Evolutionary conservation across 2,329 filamentous ascomycete species (phyloP), one percentile per base, ranked within the genome.

Genomic region (Sphaerostilbella broomeana): DNA sequence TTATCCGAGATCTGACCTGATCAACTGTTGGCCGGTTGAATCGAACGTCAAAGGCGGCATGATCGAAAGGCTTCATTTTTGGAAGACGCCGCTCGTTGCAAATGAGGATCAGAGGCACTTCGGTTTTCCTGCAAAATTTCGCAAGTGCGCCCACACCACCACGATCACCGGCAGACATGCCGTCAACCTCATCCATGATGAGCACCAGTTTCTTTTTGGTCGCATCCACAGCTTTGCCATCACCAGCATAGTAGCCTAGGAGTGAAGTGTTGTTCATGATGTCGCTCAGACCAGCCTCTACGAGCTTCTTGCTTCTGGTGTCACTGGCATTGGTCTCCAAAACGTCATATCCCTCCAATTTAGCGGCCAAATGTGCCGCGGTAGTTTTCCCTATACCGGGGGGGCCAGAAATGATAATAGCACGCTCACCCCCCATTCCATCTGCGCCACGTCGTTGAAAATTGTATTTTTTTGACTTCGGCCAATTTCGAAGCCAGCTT

Each of bases 101-200:
- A 51, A 98, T 97, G 39, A 98, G 73, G 51, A 98, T 97, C 58
- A 98, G 82, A 1, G 92, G 92, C 17, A 98, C 80, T 51, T 92
- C 81, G 0, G 89, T 92, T 70, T 94, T 95, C 67, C 86, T 95
- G 72, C 90, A 95, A 38, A 95, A 84, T 43, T 92, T 87, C 41
- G 92, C 90, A 41, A 98, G 72, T 20, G 92, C 92, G 35, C 89
- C 92, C 33, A 98, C 92, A 60, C 92, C 92, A 49, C 92, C 92
- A 45, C 92, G 82, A 58, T 98, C 92, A 57, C 92, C 92, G 24
- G 87, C 89, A 45, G 90, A 97, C 92, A 98, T 97, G 37, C 92
- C 92, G 54, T 98, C 92, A 4, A 98, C 92, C 63, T 98, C 92
- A 52, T 98, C 92, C 92, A 98, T 97, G 64, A 98, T 87, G 34